Conservation (phyloP, 75 land plant genomes). For the Ceratopteris richardii region DNA sequence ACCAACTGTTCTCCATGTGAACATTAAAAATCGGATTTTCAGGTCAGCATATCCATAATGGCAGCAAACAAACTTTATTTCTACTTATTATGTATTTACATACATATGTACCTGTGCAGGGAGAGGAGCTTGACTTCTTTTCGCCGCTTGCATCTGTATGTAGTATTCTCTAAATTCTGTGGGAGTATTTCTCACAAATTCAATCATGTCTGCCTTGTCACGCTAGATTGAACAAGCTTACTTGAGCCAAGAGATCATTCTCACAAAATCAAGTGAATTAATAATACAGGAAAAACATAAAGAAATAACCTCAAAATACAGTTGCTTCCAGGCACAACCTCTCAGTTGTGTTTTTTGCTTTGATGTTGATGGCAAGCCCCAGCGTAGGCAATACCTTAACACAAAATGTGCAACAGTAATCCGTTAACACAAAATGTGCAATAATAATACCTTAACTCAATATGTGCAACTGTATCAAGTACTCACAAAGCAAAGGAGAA, state of each 20-base stretch:
- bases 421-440: neutral
- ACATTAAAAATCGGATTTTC: too few relatives aligned
- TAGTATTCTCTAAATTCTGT: constrained; percentile 86
- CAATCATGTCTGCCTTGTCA: constrained; percentile 82
- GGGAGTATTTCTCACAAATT: constrained; percentile 66
- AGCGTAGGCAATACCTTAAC: constrained; percentile 78
- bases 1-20: too few relatives aligned
- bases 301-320: constrained; percentile 69
- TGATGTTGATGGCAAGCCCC: constrained; percentile 58
- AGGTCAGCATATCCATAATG: too few relatives aligned
- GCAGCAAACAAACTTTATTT: too few relatives aligned
- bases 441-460: too few relatives aligned
- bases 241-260: neutral
- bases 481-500: too few relatives aligned
- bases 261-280: neutral
- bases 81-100: too few relatives aligned
- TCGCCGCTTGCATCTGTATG: constrained; percentile 94
- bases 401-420: neutral
- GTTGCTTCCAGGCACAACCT: constrained; percentile 82
- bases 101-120: constrained; percentile 94
- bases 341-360: constrained; percentile 33
- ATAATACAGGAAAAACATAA: neutral
- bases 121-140: constrained; percentile 86
- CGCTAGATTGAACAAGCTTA: constrained; percentile 34
- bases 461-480: too few relatives aligned